Evolutionary conservation across 164 flowering plant species (phyloP), one percentile per base, ranked within the genome.

Genomic region (Liquidambar formosana): DNA sequence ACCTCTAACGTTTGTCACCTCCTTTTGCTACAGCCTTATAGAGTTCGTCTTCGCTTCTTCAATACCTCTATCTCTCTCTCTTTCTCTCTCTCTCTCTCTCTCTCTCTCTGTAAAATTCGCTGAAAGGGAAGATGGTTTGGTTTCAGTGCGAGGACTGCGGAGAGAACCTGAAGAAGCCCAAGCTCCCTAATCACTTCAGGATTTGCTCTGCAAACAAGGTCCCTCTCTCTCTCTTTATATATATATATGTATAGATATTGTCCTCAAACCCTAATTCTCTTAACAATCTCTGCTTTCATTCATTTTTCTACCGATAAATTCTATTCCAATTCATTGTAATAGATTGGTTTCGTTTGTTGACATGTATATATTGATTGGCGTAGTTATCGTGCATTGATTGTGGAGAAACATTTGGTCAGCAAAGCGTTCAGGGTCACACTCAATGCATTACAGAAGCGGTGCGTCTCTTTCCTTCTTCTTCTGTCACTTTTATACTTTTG

Each of bases 131-230:
- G 46, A 95, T 95, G 99, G 99, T 95, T 73, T 95, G 99, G 99
- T 95, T 95, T 83, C 99, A 95, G 73, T 95, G 97, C 70, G 99
- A 95, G 71, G 94, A 86, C 63, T 93, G 99, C 48, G 99, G 99
- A 5, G 97, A 95, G 78, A 85, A 89, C 69, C 81, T 95, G 57
- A 95, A 93, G 93, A 95, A 95, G 73, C 97, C 99, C 0, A 95
- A 95, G 80, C 70, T 93, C 58, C 80, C 81, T 1, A 78, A 73
- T 67, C 99, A 95, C 74, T 95, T 93, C 84, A 75, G 95, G 60
- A 70, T 70, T 45, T 95, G 99, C 79, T 88, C 93, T 59, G 99
- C 99, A 1, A 38, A 16, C 74, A 87, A 87, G 96, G 99, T 89
- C 28, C 33, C 18, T 46, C 2, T n/a, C 44, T 51, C 14, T 19